Base-by-base conservation (phyloP, 768 basidiomycete species). In the Kwoniella botswanensis region DNA sequence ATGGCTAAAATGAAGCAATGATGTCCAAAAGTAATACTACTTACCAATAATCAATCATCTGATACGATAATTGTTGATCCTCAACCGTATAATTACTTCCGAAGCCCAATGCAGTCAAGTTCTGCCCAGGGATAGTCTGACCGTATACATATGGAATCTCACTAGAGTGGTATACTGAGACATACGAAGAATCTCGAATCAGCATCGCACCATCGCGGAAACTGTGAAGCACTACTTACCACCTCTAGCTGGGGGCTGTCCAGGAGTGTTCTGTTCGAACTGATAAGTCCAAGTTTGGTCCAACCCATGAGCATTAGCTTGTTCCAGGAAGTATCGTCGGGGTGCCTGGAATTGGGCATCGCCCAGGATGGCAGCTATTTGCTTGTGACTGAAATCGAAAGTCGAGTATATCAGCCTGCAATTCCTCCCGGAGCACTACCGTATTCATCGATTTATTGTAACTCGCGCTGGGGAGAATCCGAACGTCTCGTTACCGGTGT, bases 21-120 rank as follows among this genome's bases (percentile, higher is more conserved):
- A 13, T 15, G 50, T 15, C 4, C 22, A 29, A 4, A 4, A 6
- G 29, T 4, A 29, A 3, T 35, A 35, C 6, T 9, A 71, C 79
- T 70, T 62, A 82, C 82, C 79, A 82, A 75, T 83, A 83, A 41
- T 77, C 71, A 29, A 74, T 62, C 73, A 78, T 75, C 17, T 68
- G 61, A 53, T 71, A 60, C 6, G 77, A 74, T 2, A 83, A 46
- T 15, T 41, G n/a, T 13, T 41, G 63, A 35, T 77, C 74, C 15
- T 42, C 64, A 1, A 65, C 70, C 5, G 76, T 74, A 58, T 75
- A 78, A 63, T 78, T 75, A 21, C 24, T 35, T 41, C 54, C 24
- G 42, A 57, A 50, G 0, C 61, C 55, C 1, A 22, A n/a, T 35
- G 24, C 24, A 0, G 22, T 6, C 1, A 59, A 3, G 46, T 50